phyloP scores from a whole-genome alignment of 2,329 filamentous ascomycete species.

The Alternaria consortialis region DNA sequence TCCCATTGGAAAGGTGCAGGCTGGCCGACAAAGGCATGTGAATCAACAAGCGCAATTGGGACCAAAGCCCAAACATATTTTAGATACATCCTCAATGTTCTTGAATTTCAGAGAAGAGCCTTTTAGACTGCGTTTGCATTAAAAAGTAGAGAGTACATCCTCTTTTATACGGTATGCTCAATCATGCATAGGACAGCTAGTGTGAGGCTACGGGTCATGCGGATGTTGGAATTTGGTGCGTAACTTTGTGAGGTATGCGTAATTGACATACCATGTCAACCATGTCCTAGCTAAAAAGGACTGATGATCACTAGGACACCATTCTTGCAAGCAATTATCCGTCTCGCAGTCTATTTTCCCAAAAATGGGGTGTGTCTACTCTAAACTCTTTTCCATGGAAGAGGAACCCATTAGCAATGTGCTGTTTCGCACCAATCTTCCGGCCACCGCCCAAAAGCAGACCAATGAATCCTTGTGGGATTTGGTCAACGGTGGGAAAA shows the following conservation, averaged over 20 bases:
- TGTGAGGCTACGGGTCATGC: background rate
- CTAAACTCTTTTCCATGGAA: background rate
- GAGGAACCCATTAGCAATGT: background rate
- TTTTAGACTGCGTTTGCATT: background rate
- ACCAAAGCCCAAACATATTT: background rate
- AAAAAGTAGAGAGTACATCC: background rate
- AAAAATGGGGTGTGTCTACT: background rate
- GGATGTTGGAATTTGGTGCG: background rate
- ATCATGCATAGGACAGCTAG: background rate
- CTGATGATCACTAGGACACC: background rate
- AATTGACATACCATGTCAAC: background rate
- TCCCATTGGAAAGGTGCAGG: conserved; percentile 2
- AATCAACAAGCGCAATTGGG: conserved; percentile 1
- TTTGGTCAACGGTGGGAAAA: conserved; percentile 1
- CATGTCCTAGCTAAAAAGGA: background rate
- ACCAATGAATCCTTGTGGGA: background rate
- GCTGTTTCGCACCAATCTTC: background rate
- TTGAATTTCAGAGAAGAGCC: background rate
- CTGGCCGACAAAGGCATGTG: conserved; percentile 7
- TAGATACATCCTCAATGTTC: background rate
- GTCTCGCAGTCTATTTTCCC: background rate
- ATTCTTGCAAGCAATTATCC: background rate
- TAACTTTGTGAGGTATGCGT: background rate
- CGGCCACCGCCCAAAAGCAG: background rate
- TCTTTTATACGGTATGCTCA: background rate